These are phyloP conservation scores for Penicillium maclennaniae DNA, from an alignment of 495 filamentous ascomycete genomes.

Conservation along the genomic window DNA sequence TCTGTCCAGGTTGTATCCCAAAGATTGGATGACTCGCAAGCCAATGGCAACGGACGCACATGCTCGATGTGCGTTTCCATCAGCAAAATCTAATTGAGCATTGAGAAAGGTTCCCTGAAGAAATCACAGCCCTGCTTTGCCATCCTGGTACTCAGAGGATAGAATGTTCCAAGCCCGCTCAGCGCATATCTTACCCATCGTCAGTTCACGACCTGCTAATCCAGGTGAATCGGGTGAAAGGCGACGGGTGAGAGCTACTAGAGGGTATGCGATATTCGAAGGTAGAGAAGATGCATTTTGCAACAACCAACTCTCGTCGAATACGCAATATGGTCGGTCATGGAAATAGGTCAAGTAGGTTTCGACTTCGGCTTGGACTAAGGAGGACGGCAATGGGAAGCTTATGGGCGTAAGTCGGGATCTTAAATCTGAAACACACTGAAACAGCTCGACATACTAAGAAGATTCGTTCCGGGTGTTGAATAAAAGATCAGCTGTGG, in stretches of 20 bases:
- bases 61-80: conserved; percentile 22
- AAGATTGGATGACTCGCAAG: conserved; percentile 23
- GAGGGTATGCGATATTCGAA: conserved; percentile 19
- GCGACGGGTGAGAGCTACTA: conserved; percentile 27
- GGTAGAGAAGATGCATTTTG: conserved; percentile 12
- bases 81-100: conserved; percentile 27
- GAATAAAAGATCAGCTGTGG: background rate
- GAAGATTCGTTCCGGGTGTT: background rate
- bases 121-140: conserved; percentile 20
- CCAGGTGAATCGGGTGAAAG: conserved; percentile 15
- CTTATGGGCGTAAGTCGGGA: background rate
- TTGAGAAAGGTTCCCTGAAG: conserved; percentile 27
- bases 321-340: conserved; percentile 29
- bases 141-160: conserved; percentile 16
- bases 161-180: conserved; percentile 24
- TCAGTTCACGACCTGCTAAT: background rate
- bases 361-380: conserved; percentile 21
- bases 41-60: conserved; percentile 24
- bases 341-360: conserved; percentile 25
- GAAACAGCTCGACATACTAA: background rate
- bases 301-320: conserved; percentile 22
- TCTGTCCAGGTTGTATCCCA: conserved; percentile 20
- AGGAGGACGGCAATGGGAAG: conserved; percentile 5
- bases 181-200: conserved; percentile 11
- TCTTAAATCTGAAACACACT: background rate